Evolutionary conservation across 2,329 filamentous ascomycete species (phyloP).

Genomic region (Colletotrichum incanum): DNA sequence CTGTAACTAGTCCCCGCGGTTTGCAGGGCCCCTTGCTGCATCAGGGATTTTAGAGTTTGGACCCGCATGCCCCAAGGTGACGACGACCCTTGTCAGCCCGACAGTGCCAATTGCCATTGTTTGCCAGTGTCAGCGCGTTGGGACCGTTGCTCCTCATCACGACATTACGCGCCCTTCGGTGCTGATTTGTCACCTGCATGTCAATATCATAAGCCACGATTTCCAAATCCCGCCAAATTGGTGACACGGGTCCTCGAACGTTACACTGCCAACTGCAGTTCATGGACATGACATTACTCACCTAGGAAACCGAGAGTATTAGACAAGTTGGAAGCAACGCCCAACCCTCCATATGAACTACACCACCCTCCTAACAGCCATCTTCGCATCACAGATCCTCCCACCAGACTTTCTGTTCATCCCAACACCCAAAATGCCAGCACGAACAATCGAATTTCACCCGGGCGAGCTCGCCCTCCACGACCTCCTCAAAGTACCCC

Average conservation of each 20-base stretch:
- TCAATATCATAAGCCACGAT: not conserved
- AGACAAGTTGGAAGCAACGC: not conserved
- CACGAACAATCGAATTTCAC: slow-evolving; percentile 65
- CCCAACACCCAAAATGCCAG: slow-evolving; percentile 47
- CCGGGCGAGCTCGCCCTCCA: slow-evolving; percentile 79
- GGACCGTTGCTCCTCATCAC: not conserved
- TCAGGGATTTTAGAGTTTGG: slow-evolving; percentile 8
- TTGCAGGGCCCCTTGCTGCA: slow-evolving; percentile 16
- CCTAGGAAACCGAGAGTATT: not conserved
- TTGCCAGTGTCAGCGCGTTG: not conserved
- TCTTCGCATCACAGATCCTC: slow-evolving; percentile 30
- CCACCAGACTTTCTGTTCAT: slow-evolving; percentile 15
- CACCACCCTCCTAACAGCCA: slow-evolving; percentile 15
- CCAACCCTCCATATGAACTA: slow-evolving; percentile 27
- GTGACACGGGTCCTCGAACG: not conserved
- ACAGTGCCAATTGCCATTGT: not conserved
- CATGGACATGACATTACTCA: not conserved
- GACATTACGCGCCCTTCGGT: slow-evolving; percentile 31
- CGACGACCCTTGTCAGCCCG: not conserved
- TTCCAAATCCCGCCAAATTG: not conserved
- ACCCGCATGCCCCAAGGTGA: not conserved
- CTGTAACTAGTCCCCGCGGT: not conserved
- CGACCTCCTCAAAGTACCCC: slow-evolving; percentile 71
- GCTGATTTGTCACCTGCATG: slow-evolving; percentile 39
- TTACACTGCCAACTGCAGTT: not conserved